Evolutionary conservation across 2,329 filamentous ascomycete species (phyloP).

Genomic region (Penicillium sp.): DNA sequence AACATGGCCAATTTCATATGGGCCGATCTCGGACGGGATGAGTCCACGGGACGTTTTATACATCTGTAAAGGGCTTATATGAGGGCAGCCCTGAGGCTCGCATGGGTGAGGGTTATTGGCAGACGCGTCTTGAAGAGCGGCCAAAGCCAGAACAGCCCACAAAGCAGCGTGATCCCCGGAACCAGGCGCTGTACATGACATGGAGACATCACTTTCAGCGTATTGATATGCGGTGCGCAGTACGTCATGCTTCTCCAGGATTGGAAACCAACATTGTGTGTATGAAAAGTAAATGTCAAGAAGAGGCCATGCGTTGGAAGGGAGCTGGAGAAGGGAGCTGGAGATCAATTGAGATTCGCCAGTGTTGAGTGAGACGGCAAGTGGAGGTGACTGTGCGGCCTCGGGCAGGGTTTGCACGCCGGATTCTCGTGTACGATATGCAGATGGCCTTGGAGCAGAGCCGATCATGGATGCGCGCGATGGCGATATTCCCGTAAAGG

Average conservation of each 20-base stretch:
- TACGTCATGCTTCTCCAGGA: slow-evolving; percentile 67
- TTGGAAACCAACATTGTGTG: slow-evolving; percentile 75
- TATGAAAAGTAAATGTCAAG: slow-evolving; percentile 75
- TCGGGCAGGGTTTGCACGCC: slow-evolving; percentile 28
- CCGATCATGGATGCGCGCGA: slow-evolving; percentile 24
- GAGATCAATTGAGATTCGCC: slow-evolving; percentile 14
- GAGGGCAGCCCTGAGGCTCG: slow-evolving; percentile 16
- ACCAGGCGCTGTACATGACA: slow-evolving; percentile 36
- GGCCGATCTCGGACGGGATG: slow-evolving; percentile 53
- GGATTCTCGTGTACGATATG: slow-evolving; percentile 28
- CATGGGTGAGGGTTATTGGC: slow-evolving; percentile 28
- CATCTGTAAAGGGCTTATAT: slow-evolving; percentile 40
- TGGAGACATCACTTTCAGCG: slow-evolving; percentile 29
- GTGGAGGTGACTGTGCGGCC: slow-evolving; percentile 5
- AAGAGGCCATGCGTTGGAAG: slow-evolving; percentile 54
- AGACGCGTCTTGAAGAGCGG: slow-evolving; percentile 56
- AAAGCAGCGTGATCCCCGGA: slow-evolving; percentile 57
- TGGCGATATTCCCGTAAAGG: slow-evolving; percentile 29
- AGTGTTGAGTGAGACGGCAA: slow-evolving; percentile 3
- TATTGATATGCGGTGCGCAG: slow-evolving; percentile 52
- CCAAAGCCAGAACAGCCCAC: slow-evolving; percentile 62
- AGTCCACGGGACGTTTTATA: slow-evolving; percentile 44
- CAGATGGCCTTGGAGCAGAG: slow-evolving; percentile 13
- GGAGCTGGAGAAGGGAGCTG: slow-evolving; percentile 50
- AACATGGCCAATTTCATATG: slow-evolving; percentile 54